These are phyloP conservation scores for Alternaria postmessia DNA, from an alignment of 2,329 filamentous ascomycete species.

Conservation along the genomic window DNA sequence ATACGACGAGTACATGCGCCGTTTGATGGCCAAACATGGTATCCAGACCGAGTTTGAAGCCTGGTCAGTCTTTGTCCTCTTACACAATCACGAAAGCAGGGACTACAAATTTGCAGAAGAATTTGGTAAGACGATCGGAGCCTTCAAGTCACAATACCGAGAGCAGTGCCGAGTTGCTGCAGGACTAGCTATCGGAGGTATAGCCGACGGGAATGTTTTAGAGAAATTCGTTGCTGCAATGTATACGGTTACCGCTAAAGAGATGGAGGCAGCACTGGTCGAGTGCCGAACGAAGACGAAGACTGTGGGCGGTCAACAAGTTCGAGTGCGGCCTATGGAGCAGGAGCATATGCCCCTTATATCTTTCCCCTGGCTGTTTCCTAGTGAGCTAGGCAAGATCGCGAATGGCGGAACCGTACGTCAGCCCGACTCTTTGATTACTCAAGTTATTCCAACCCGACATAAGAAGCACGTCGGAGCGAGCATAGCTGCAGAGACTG, in stretches of 20 bases:
- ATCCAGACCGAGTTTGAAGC: slow-evolving; percentile 91
- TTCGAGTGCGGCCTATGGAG: slow-evolving; percentile 51
- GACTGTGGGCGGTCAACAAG: slow-evolving; percentile 50
- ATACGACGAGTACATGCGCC: slow-evolving; percentile 79
- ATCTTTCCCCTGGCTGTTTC: slow-evolving; percentile 93
- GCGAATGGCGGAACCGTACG: slow-evolving; percentile 55
- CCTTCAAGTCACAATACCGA: slow-evolving; percentile 74
- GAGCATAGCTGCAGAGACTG: background rate
- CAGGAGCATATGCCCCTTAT: slow-evolving; percentile 78
- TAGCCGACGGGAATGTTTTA: slow-evolving; percentile 57
- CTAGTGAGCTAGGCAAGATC: slow-evolving; percentile 73
- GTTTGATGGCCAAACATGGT: slow-evolving; percentile 85
- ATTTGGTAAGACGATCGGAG: slow-evolving; percentile 72
- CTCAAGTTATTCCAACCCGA: slow-evolving; percentile 6
- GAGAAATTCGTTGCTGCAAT: slow-evolving; percentile 83
- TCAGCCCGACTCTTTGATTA: background rate
- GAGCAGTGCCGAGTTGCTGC: slow-evolving; percentile 71
- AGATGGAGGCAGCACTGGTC: slow-evolving; percentile 68
- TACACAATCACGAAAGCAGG: slow-evolving; percentile 72
- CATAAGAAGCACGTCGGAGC: slow-evolving; percentile 13
- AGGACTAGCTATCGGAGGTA: slow-evolving; percentile 48
- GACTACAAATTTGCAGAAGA: slow-evolving; percentile 91
- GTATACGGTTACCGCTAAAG: slow-evolving; percentile 81
- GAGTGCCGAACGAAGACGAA: slow-evolving; percentile 55
- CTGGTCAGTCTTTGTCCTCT: slow-evolving; percentile 84